Base-by-base conservation (phyloP, 257 asterid species). In the Nicotiana undulata region DNA sequence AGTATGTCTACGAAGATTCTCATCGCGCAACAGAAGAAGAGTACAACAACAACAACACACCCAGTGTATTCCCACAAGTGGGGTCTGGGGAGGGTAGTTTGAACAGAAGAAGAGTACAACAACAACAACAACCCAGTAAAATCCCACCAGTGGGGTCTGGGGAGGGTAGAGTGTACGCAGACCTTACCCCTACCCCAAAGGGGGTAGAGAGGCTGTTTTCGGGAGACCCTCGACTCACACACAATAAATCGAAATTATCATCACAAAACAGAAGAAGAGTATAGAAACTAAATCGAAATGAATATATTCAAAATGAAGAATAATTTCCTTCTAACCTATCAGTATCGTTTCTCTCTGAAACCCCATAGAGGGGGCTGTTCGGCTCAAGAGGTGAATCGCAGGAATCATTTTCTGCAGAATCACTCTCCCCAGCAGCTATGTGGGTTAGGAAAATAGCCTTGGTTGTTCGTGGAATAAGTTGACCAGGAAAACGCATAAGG, bases 331-430 rank as follows among this genome's bases (percentile, higher is more conserved):
- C 68, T 51, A 65, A 95, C 99, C 97, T 87, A 85, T 90, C 98
- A 37, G 90, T 82, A 86, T 93, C 97, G 76, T 80, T 91, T 87
- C 90, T 85, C 80, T 95, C 99, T 6, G 98, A 83, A 85, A 89
- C 88, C 84, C 97, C 99, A 80, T 83, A 94, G 18, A 93, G 93
- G 66, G 99, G 99, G 86, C 99, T 95, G 82, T 95, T 94, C 52
- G 99, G 98, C 88, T 93, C 99, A 87, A 95, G 83, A 20, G 99
- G 98, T 49, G 99, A 95, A 91, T 95, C 99, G 64, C 98, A 95
- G 75, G 99, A 94, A 87, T 95, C 99, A 91, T 95, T 95, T 88
- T 95, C 99, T 80, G 99, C 99, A 83, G 98, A 93, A 81, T 94
- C 99, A 86, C 99, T 95, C 90, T 95, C 99, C 82, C 96, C 99